A percentile compares a stretch with the other conserved stretches of the same genome.
These are phyloP conservation scores for Arthrinium phaeospermum DNA, from an alignment of 2,329 filamentous ascomycete species.

Conservation along the genomic window DNA sequence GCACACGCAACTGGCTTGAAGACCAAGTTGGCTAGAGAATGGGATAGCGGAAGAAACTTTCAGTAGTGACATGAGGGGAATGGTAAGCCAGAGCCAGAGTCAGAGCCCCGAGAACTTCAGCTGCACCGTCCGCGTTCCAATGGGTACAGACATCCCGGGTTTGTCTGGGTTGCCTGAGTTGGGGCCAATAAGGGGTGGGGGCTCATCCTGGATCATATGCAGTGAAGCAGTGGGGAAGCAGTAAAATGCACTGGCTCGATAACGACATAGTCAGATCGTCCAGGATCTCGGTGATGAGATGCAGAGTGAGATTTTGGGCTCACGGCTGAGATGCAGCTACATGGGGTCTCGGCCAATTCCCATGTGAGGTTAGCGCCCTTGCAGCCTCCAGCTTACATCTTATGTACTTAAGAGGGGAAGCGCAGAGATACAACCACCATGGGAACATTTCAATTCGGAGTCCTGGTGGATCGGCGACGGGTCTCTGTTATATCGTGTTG, in stretches of 20 bases:
- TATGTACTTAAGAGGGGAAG: neutral
- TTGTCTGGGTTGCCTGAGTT: neutral
- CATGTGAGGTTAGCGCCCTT: neutral
- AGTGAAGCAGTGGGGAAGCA: neutral
- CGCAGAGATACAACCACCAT: neutral
- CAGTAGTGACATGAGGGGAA: neutral
- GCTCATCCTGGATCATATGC: neutral
- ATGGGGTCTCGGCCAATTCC: neutral
- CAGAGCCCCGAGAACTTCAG: neutral
- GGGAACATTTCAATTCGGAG: neutral
- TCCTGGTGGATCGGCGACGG: neutral
- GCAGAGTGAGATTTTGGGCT: neutral
- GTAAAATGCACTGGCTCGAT: neutral
- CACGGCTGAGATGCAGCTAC: neutral
- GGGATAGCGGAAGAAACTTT: neutral
- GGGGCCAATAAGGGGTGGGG: neutral
- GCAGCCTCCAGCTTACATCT: neutral
- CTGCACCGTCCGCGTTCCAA: neutral
- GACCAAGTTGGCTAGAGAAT: neutral
- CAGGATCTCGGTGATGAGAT: neutral
- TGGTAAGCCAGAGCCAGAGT: neutral
- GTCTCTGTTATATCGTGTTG: too few relatives aligned
- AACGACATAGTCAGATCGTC: neutral
- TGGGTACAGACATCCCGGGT: neutral
- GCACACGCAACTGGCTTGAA: neutral